phyloP scores from a whole-genome alignment of 1,284 basidiomycete species.

The Bjerkandera adusta region DNA sequence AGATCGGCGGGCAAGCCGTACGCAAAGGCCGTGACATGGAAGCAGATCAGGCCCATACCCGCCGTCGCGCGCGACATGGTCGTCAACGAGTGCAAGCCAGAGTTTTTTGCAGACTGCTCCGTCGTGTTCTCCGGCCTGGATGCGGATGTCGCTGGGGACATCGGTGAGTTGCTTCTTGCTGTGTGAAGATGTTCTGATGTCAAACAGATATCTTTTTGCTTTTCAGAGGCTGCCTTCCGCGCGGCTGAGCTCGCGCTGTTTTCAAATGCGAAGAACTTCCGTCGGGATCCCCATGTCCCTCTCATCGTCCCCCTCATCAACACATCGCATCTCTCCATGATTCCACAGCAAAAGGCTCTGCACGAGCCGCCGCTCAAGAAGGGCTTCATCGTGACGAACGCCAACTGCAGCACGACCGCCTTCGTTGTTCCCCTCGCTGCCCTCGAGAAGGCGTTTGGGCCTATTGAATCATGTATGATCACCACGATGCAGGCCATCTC shows the following conservation, averaged over 20 bases:
- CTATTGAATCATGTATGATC: slow-evolving; percentile 86
- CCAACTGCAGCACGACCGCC: slow-evolving; percentile 97
- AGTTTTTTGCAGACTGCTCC: slow-evolving; percentile 79
- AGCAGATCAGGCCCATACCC: slow-evolving; percentile 84
- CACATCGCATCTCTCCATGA: slow-evolving; percentile 81
- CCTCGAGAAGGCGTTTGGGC: slow-evolving; percentile 91
- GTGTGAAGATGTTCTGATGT: slow-evolving; percentile 8
- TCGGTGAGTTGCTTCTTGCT: slow-evolving; percentile 58
- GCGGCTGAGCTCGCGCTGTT: slow-evolving; percentile 90
- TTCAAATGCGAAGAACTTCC: slow-evolving; percentile 97
- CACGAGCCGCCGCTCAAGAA: slow-evolving; percentile 73
- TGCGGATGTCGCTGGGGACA: slow-evolving; percentile 91
- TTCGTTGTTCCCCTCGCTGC: slow-evolving; percentile 92
- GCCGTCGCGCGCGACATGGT: slow-evolving; percentile 61
- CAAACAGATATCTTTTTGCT: slow-evolving; percentile 4
- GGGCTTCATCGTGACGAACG: slow-evolving; percentile 98
- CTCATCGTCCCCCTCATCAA: slow-evolving; percentile 98
- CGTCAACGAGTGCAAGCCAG: slow-evolving; percentile 79
- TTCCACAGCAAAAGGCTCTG: slow-evolving; percentile 77
- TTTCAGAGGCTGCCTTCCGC: slow-evolving; percentile 83
- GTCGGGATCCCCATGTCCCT: slow-evolving; percentile 92
- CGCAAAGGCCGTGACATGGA: slow-evolving; percentile 83
- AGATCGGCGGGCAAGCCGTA: slow-evolving; percentile 90
- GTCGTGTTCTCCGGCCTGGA: slow-evolving; percentile 96
- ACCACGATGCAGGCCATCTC: slow-evolving; percentile 99